Evolutionary conservation across 768 basidiomycete species (phyloP).

Genomic region (Suillus fuscotomentosus): DNA sequence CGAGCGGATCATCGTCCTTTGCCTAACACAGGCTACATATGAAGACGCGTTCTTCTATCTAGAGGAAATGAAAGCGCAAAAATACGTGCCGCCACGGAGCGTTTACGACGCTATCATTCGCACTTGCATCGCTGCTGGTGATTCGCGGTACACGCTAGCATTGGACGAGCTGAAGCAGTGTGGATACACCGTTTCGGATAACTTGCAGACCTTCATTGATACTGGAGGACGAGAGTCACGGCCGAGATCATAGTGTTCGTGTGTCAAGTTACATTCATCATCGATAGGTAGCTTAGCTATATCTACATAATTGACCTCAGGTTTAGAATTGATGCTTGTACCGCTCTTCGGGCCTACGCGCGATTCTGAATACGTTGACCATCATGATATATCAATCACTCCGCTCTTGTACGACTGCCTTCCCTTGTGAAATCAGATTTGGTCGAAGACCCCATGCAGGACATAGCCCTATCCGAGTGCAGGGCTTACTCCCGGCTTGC

Average conservation of each 20-base stretch:
- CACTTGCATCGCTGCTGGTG: slow-evolving; percentile 54
- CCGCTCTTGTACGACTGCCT: not conserved
- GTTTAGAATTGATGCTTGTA: not conserved
- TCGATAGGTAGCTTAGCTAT: not conserved
- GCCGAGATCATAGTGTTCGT: not conserved
- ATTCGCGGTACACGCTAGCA: slow-evolving; percentile 63
- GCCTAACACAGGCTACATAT: slow-evolving; percentile 68
- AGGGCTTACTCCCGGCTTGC: no score
- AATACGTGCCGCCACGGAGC: slow-evolving; percentile 47
- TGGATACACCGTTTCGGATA: slow-evolving; percentile 43
- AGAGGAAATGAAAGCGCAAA: slow-evolving; percentile 78
- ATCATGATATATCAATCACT: not conserved
- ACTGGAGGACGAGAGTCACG: slow-evolving; percentile 17
- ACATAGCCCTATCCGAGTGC: no score
- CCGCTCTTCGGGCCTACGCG: not conserved
- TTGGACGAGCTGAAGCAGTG: slow-evolving; percentile 68
- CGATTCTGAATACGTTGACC: not conserved
- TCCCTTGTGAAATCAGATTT: no score
- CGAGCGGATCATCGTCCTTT: slow-evolving; percentile 65
- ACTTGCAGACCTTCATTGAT: slow-evolving; percentile 34
- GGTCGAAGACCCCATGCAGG: no score
- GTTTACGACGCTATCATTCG: slow-evolving; percentile 62
- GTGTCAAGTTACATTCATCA: not conserved
- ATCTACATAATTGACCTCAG: not conserved
- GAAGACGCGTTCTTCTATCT: slow-evolving; percentile 89